Evolutionary conservation across 805 yeast genomes (phyloP).

Genomic region (Saccharomyces jurei): DNA sequence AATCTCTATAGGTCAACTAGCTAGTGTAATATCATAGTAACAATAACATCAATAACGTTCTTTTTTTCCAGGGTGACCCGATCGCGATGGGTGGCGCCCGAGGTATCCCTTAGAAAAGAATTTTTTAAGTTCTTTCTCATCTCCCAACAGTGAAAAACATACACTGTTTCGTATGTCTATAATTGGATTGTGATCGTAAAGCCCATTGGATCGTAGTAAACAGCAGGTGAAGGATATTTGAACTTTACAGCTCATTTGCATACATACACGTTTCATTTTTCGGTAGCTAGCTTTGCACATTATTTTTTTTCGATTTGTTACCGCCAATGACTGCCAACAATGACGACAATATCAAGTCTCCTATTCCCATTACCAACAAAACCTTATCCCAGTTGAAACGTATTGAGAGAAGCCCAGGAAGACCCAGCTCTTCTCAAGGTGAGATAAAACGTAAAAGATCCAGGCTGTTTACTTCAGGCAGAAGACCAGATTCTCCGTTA

Average conservation of each 20-base stretch:
- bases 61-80: background rate
- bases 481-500: background rate
- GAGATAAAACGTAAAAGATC: background rate
- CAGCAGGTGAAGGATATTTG: background rate
- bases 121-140: background rate
- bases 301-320: background rate
- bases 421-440: background rate
- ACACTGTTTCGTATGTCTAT: background rate
- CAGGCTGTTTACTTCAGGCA: background rate
- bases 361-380: slow-evolving; percentile 22
- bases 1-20: background rate
- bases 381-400: slow-evolving; percentile 11
- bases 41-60: background rate
- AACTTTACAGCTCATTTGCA: background rate
- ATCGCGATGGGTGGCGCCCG: background rate
- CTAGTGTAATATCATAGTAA: background rate
- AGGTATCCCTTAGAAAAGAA: background rate
- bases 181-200: background rate
- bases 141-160: background rate
- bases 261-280: background rate
- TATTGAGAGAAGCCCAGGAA: background rate
- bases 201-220: background rate
- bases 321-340: slow-evolving; percentile 1
- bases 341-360: slow-evolving; percentile 18
- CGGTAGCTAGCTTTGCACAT: background rate